phyloP scores from a whole-genome alignment of 2,329 filamentous ascomycete genomes.

The Exserohilum rostratum region DNA sequence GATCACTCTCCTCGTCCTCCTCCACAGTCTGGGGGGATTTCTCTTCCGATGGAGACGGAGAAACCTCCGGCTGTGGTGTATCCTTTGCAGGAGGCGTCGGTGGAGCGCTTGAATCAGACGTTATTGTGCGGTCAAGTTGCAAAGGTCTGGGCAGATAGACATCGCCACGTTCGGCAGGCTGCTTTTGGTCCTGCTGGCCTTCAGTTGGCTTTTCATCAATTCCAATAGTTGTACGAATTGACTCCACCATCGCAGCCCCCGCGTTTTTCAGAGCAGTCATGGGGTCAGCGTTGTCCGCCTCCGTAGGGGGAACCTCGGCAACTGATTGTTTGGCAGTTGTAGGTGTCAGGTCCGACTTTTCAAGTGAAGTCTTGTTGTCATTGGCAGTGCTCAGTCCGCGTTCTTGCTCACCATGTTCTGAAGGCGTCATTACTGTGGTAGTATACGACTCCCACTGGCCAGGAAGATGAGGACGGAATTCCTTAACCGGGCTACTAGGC shows the following conservation, averaged over 20 bases:
- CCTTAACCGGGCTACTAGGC: slow-evolving; percentile 45
- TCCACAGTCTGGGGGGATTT: slow-evolving; percentile 35
- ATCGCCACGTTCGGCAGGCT: slow-evolving; percentile 34
- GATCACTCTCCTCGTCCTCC: slow-evolving; percentile 71
- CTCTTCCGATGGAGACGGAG: slow-evolving; percentile 46
- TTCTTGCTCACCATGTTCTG: slow-evolving; percentile 38
- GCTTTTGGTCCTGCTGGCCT: slow-evolving; percentile 10
- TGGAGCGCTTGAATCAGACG: slow-evolving; percentile 44
- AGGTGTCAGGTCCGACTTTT: slow-evolving; percentile 42
- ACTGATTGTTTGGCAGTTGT: slow-evolving; percentile 46
- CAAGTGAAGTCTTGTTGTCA: slow-evolving; percentile 22
- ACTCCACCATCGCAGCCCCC: slow-evolving; percentile 56
- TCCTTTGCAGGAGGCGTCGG: slow-evolving; percentile 59
- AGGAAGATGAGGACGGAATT: slow-evolving; percentile 59
- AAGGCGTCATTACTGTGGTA: slow-evolving; percentile 47
- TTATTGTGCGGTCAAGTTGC: slow-evolving; percentile 46
- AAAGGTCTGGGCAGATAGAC: slow-evolving; percentile 47
- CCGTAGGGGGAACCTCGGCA: slow-evolving; percentile 23
- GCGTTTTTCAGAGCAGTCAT: slow-evolving; percentile 54
- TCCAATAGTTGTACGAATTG: slow-evolving; percentile 51
- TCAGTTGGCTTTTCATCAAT: slow-evolving; percentile 28
- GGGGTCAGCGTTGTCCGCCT: slow-evolving; percentile 34
- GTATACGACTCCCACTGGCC: slow-evolving; percentile 61
- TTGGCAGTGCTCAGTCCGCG: slow-evolving; percentile 26
- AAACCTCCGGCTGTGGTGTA: slow-evolving; percentile 36